phyloP scores from a whole-genome alignment of 306 rosid species.

The Geum urbanum region DNA sequence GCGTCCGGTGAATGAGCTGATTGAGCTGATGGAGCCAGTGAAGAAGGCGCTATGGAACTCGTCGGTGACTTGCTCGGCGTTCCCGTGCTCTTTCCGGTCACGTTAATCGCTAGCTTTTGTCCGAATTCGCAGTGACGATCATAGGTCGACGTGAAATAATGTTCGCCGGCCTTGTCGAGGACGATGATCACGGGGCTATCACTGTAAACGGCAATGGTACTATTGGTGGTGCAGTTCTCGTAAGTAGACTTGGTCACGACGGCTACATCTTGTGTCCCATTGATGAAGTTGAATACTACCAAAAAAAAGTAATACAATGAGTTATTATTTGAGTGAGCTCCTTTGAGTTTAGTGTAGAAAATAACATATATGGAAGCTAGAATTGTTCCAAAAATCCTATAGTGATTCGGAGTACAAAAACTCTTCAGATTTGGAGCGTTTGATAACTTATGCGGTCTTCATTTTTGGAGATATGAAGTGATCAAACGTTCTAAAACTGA shows the following conservation, averaged over 20 bases:
- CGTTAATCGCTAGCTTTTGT: constrained; percentile 50
- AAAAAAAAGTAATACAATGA: neutral
- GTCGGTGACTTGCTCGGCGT: constrained; percentile 17
- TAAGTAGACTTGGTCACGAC: constrained; percentile 41
- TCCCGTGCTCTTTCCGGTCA: constrained; percentile 23
- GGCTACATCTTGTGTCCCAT: constrained; percentile 45
- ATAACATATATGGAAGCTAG: neutral
- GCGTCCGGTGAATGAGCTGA: constrained; percentile 11
- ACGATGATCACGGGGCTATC: constrained; percentile 37
- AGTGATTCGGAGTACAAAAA: no score
- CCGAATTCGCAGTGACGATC: constrained; percentile 36
- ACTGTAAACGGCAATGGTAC: constrained; percentile 17
- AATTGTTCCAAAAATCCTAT: no score
- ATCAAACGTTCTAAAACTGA: no score
- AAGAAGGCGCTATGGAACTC: neutral
- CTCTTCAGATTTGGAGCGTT: no score
- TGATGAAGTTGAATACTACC: constrained; percentile 45
- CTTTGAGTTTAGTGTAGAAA: neutral
- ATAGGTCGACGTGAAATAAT: constrained; percentile 52
- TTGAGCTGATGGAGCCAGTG: constrained; percentile 20
- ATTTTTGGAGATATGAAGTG: no score
- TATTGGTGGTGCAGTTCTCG: constrained; percentile 39
- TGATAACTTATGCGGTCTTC: no score
- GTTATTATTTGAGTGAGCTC: no score
- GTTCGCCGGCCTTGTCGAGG: constrained; percentile 32